phyloP scores from a whole-genome alignment of 257 asterid genomes.

The Ophiorrhiza pumila region DNA sequence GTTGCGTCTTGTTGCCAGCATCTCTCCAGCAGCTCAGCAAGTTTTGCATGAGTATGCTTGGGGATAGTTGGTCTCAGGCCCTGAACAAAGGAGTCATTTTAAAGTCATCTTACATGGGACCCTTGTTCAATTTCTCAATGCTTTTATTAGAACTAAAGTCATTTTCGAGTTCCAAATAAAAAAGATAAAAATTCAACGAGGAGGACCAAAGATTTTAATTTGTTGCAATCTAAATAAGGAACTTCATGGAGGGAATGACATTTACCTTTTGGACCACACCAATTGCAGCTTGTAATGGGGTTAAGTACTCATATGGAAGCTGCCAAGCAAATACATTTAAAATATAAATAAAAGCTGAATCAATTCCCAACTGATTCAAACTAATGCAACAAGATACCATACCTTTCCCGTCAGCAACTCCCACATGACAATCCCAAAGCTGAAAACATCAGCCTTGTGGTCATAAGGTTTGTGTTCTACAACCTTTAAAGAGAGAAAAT shows the following conservation, averaged over 20 bases:
- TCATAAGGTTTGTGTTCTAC: constrained; percentile 93
- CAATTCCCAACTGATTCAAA: neutral
- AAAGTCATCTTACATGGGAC: neutral
- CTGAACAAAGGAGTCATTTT: constrained; percentile 24
- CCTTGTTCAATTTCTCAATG: neutral
- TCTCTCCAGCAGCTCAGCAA: constrained; percentile 80
- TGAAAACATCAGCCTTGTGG: constrained; percentile 91
- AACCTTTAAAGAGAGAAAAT: constrained; percentile 52
- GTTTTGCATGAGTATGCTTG: constrained; percentile 63
- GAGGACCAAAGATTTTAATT: neutral
- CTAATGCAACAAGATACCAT: constrained; percentile 16
- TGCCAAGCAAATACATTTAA: constrained; percentile 28
- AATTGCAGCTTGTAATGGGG: constrained; percentile 96
- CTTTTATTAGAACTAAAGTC: neutral
- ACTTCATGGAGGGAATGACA: constrained; percentile 4
- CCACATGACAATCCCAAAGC: constrained; percentile 93
- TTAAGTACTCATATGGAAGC: constrained; percentile 93
- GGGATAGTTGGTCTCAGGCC: constrained; percentile 90
- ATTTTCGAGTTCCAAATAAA: neutral
- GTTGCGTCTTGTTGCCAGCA: constrained; percentile 96
- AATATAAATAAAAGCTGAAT: constrained; percentile 1
- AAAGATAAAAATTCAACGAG: too few species aligned
- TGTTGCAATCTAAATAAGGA: neutral
- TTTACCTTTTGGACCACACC: constrained; percentile 96
- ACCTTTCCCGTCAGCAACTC: constrained; percentile 96